Percentiles rank a stretch among this genome's conserved stretches.
phyloP scores from a whole-genome alignment of 345 rosid genomes.

The Salix dunnii region DNA sequence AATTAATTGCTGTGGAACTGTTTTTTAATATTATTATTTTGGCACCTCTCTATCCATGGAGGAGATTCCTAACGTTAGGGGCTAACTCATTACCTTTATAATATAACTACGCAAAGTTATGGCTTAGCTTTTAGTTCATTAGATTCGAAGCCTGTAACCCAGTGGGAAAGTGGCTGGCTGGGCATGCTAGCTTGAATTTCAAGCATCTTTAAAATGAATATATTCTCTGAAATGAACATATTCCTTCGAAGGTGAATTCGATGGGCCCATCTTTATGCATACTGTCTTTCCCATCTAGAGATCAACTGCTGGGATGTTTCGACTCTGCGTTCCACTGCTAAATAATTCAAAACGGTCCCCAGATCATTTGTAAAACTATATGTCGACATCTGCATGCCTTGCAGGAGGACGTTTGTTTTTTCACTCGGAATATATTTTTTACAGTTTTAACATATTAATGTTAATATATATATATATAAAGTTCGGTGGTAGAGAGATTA shows the following conservation, averaged over 20 bases:
- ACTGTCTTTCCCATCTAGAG: conserved; percentile 15
- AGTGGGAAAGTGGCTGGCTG: conserved; percentile 50
- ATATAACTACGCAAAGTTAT: conserved; percentile 47
- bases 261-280: conserved; percentile 29
- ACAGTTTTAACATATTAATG: too few relatives aligned
- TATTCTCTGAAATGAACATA: conserved; percentile 74
- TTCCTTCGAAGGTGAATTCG: conserved; percentile 45
- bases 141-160: conserved; percentile 19
- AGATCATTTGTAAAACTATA: neutral
- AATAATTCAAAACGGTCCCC: neutral
- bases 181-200: conserved; percentile 77
- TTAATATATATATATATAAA: too few relatives aligned
- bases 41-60: neutral
- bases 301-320: neutral
- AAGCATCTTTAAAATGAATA: conserved; percentile 75
- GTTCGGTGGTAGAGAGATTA: neutral
- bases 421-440: too few relatives aligned
- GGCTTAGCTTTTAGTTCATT: conserved; percentile 56
- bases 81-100: conserved; percentile 7
- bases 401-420: too few relatives aligned
- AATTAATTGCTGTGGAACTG: neutral
- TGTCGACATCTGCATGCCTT: neutral
- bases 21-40: too few relatives aligned
- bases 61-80: conserved; percentile 31
- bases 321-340: neutral